A percentile compares a stretch with the other conserved stretches of the same genome.
These are phyloP conservation scores for Nakazawaea ernobii DNA, from an alignment of 805 yeast genomes.

Conservation along the genomic window DNA sequence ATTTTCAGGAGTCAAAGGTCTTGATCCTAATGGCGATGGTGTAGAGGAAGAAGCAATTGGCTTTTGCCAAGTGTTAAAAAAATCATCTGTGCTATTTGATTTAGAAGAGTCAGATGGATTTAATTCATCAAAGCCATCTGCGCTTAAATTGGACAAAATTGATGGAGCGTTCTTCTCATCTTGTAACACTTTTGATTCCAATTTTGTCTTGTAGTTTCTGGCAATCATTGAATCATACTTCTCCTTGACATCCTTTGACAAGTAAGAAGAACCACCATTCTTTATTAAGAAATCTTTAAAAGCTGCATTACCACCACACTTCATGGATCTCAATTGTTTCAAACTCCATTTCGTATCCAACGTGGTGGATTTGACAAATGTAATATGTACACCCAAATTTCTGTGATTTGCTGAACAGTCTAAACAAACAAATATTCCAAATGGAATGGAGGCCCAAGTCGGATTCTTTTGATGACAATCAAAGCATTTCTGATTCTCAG, in stretches of 20 bases:
- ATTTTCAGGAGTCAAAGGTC: slow-evolving; percentile 35
- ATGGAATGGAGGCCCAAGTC: slow-evolving; percentile 97
- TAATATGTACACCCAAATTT: slow-evolving; percentile 91
- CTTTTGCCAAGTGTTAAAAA: slow-evolving; percentile 88
- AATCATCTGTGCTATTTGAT: slow-evolving; percentile 63
- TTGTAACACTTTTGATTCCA: slow-evolving; percentile 58
- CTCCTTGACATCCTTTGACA: slow-evolving; percentile 62
- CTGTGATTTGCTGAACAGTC: slow-evolving; percentile 96
- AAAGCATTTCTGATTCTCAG: slow-evolving; percentile 79
- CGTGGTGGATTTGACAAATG: slow-evolving; percentile 88
- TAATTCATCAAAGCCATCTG: slow-evolving; percentile 14
- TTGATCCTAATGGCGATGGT: slow-evolving; percentile 41
- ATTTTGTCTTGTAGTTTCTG: slow-evolving; percentile 70
- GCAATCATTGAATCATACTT: slow-evolving; percentile 84
- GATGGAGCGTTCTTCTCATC: slow-evolving; percentile 75
- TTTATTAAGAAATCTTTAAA: slow-evolving; percentile 80
- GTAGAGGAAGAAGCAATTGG: slow-evolving; percentile 50
- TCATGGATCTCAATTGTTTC: slow-evolving; percentile 84
- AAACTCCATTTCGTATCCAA: slow-evolving; percentile 88
- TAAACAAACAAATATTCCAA: slow-evolving; percentile 86
- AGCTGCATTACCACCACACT: slow-evolving; percentile 86
- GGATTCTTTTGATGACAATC: slow-evolving; percentile 94
- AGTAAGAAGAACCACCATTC: slow-evolving; percentile 76
- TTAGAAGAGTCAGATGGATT: slow-evolving; percentile 17
- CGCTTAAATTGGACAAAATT: slow-evolving; percentile 57